Evolutionary conservation across 495 filamentous ascomycete species (phyloP).

Genomic region (Podospora anserina): DNA sequence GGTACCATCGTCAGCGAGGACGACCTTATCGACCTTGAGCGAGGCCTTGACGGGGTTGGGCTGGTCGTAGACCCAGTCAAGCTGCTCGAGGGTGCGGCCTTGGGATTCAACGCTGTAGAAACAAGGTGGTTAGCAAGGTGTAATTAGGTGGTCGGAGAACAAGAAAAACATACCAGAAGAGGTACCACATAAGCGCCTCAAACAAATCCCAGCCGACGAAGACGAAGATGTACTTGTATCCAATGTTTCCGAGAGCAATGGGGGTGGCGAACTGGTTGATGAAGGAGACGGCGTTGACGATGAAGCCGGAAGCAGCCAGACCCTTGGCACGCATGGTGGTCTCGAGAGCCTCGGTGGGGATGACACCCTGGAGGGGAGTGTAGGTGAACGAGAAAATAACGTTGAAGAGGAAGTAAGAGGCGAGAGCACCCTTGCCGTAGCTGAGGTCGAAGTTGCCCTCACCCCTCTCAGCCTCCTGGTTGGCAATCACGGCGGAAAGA

Average conservation of each 20-base stretch:
- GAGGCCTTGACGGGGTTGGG: conserved; percentile 51
- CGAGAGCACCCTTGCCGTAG: conserved; percentile 44
- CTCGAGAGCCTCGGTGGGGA: conserved; percentile 55
- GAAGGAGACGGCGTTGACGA: conserved; percentile 44
- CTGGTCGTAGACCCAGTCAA: conserved; percentile 52
- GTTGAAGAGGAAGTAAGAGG: conserved; percentile 57
- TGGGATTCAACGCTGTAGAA: conserved; percentile 45
- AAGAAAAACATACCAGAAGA: conserved; percentile 43
- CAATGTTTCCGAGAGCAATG: conserved; percentile 47
- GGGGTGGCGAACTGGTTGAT: conserved; percentile 53
- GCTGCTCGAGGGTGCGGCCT: conserved; percentile 50
- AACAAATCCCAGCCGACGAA: conserved; percentile 48
- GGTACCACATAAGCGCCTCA: conserved; percentile 46
- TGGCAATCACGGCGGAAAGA: conserved; percentile 41
- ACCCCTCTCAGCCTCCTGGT: conserved; percentile 26
- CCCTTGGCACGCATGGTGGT: conserved; percentile 52
- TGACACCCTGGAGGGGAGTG: conserved; percentile 58
- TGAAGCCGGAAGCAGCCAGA: conserved; percentile 44
- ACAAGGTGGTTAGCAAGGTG: conserved; percentile 18
- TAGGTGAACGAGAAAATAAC: conserved; percentile 59
- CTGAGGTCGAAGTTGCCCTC: conserved; percentile 13
- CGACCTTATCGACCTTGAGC: conserved; percentile 52
- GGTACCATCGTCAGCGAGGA: conserved; percentile 50
- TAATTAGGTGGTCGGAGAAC: neutral
- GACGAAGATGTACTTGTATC: conserved; percentile 50